Evolutionary conservation across 2,329 filamentous ascomycete species (phyloP).

Genomic region (Botrytis sinoallii): DNA sequence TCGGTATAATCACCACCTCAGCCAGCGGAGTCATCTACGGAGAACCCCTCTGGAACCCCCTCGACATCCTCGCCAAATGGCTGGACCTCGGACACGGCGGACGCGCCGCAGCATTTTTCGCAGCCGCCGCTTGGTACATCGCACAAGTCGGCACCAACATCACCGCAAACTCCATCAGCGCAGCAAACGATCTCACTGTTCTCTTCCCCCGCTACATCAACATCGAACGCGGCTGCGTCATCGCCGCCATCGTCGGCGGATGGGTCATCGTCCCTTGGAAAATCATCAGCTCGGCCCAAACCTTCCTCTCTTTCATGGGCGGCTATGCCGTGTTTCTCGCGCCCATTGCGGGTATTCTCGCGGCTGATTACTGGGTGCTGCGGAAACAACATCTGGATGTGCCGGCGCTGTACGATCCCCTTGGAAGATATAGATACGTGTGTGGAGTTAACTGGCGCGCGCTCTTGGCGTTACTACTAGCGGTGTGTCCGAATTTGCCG

Average conservation of each 20-base stretch:
- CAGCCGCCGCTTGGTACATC: constrained; percentile 51
- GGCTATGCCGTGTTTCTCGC: constrained; percentile 62
- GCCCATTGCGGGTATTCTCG: constrained; percentile 57
- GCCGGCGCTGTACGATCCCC: constrained; percentile 39
- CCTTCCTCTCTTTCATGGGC: constrained; percentile 63
- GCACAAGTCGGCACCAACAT: constrained; percentile 56
- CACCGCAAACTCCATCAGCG: constrained; percentile 53
- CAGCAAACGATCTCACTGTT: constrained; percentile 55
- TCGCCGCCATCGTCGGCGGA: constrained; percentile 51
- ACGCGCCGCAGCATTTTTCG: constrained; percentile 47
- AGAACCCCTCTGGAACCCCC: constrained; percentile 49
- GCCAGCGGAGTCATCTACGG: constrained; percentile 53
- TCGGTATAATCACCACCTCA: constrained; percentile 57
- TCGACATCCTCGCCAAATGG: constrained; percentile 47
- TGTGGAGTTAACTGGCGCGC: constrained; percentile 36
- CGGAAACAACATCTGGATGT: constrained; percentile 39
- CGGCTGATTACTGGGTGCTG: constrained; percentile 57
- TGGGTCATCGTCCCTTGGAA: constrained; percentile 65
- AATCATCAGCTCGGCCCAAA: constrained; percentile 56
- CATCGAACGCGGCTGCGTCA: constrained; percentile 53
- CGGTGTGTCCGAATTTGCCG: constrained; percentile 32
- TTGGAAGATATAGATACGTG: constrained; percentile 31
- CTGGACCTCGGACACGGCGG: constrained; percentile 44
- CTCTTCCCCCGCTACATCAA: constrained; percentile 54
- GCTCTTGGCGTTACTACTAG: constrained; percentile 28